A percentile compares a stretch with the other conserved stretches of the same genome.
These are phyloP conservation scores for Xenosphaeropsis pyriputrescens DNA, from an alignment of 2,329 filamentous ascomycete genomes.

Conservation along the genomic window DNA sequence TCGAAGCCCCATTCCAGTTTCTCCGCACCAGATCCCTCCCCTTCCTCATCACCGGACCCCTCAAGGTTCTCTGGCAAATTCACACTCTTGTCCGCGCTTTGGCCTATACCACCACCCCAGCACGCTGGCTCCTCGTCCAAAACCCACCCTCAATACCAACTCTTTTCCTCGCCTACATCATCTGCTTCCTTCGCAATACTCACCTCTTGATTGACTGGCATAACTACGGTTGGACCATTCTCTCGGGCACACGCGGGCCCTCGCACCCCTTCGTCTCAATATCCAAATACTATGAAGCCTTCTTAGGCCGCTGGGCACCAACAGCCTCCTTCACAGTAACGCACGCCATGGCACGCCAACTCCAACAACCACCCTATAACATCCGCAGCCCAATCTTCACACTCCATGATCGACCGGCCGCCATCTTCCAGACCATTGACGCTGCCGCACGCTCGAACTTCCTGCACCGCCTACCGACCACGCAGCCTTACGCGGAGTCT, in stretches of 20 bases:
- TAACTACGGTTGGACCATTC: slow-evolving; percentile 94
- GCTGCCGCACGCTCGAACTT: slow-evolving; percentile 35
- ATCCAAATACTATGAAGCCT: slow-evolving; percentile 63
- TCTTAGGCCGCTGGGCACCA: slow-evolving; percentile 52
- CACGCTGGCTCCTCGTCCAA: slow-evolving; percentile 76
- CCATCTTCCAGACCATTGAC: slow-evolving; percentile 61
- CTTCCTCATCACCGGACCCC: slow-evolving; percentile 64
- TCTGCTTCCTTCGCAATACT: slow-evolving; percentile 66
- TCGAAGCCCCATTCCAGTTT: slow-evolving; percentile 50
- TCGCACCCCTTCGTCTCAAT: slow-evolving; percentile 63
- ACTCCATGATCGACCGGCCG: slow-evolving; percentile 75
- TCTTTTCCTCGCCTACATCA: slow-evolving; percentile 57
- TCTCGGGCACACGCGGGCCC: slow-evolving; percentile 43
- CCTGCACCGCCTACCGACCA: slow-evolving; percentile 50
- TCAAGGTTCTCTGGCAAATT: slow-evolving; percentile 51
- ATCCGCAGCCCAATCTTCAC: slow-evolving; percentile 52
- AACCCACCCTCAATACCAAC: slow-evolving; percentile 95
- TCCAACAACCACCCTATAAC: slow-evolving; percentile 47
- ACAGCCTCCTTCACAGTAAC: slow-evolving; percentile 77
- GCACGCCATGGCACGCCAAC: slow-evolving; percentile 67
- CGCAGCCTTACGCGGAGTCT: slow-evolving; percentile 39
- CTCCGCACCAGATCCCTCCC: slow-evolving; percentile 56
- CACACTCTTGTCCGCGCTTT: slow-evolving; percentile 1
- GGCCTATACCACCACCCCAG: slow-evolving; percentile 52
- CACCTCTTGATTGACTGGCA: slow-evolving; percentile 92